Evolutionary conservation across 495 filamentous ascomycete genomes (phyloP), one percentile per base, ranked within the genome.

Genomic region (Evernia prunastri): DNA sequence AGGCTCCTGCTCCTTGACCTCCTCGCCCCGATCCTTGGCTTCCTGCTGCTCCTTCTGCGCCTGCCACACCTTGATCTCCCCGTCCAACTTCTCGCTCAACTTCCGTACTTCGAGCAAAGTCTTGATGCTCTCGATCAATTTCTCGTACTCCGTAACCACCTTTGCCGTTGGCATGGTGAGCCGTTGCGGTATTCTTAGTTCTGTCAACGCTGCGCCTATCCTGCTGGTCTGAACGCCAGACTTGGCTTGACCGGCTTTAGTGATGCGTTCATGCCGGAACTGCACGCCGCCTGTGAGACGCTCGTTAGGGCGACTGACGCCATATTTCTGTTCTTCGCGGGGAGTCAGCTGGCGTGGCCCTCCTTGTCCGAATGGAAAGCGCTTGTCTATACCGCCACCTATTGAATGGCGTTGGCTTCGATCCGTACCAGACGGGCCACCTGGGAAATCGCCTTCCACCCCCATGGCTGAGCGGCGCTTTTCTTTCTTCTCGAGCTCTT

Each of bases 101-200:
- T 96, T 97, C 61, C 90, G 79, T 15, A 88, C 79, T 67, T 98
- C 94, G 2, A 98, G 80, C 23, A 98, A 75, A 17, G 82, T 72
- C 39, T 86, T 84, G 53, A 98, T 90, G 20, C 84, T 83, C 31
- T 76, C 78, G 64, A 96, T 86, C 42, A 98, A 79, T 60, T 81
- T 78, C 75, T 97, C 94, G 71, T 92, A 96, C 67, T 86, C 85
- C 68, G 86, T 86, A 51, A 87, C 86, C 1, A 96, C 90, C 1
- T 81, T 82, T 23, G 84, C 83, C 1, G 95, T 97, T 1, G 93
- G 92, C 87, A 98, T 95, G 40, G 86, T 78, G 27, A 97, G 79
- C 10, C 91, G 78, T 1, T 86, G 78, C 0, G 90, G 87, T 56
- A 97, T 85, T 56, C 89, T 89, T 17, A 96, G 80, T 71, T 97